Evolutionary conservation across 805 yeast species (phyloP), one percentile per base, ranked within the genome.

Genomic region (Yarrowia phangngaensis): DNA sequence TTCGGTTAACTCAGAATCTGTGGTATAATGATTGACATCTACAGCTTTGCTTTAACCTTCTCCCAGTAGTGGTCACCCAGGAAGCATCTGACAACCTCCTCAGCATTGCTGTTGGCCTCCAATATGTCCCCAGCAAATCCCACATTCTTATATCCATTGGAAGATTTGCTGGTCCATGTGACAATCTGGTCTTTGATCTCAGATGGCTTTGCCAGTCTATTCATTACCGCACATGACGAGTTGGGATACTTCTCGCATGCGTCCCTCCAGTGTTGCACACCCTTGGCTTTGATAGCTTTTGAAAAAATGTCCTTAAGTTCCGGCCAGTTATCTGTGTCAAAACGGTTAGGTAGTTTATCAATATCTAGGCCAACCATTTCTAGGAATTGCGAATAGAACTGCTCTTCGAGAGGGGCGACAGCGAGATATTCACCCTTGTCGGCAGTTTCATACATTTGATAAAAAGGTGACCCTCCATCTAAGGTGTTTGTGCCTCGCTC

Each of bases 321-420:
- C 3, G 35, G n/a, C 48, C 48, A 41, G 23, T 41, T 41, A 13
- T 41, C 48, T 2, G 35, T 14, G 8, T 41, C 48, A 9, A 41
- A 41, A 8, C 48, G 28, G 29, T 41, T 41, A n/a, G 48, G 48
- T 11, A 41, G 23, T 6, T 12, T 14, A 12, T 24, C 47, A 3
- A 20, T 13, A 12, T 34, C 51, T 5, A 53, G 34, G 9, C 53
- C 55, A 4, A 38, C 33, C 27, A 51, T 47, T 14, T 52, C 40
- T 7, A 53, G 26, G 11, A 53, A 50, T 20, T 33, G 30, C 5
- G 30, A 17, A 33, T 53, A 53, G 22, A 53, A 53, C 50, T 53
- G 55, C 28, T 51, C 55, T 26, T 53, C 55, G 13, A 53, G 24
- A 13, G 55, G 41, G 1, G 55, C 55, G 11, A 53, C 54, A 24